Evolutionary conservation across 129 eudicot species (phyloP).

Genomic region (Tanacetum coccineum): DNA sequence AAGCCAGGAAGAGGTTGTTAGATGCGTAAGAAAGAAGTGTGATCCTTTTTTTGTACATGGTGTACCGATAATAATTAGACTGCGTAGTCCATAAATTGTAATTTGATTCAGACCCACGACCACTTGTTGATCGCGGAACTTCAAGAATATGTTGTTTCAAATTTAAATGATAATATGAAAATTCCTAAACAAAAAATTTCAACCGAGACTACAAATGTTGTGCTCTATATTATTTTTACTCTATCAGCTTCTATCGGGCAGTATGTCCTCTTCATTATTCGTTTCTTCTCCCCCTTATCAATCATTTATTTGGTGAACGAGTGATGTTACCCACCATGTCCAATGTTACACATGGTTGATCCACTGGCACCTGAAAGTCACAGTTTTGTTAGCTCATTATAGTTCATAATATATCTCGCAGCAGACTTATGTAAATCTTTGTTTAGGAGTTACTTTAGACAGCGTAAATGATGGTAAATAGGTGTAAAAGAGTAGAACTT

Average conservation of each 20-base stretch:
- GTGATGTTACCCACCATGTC: conserved; percentile 50
- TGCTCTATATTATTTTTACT: not conserved
- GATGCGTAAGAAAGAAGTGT: no score
- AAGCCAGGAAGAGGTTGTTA: no score
- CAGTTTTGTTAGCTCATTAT: not conserved
- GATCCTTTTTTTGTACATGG: no score
- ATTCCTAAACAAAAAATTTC: not conserved
- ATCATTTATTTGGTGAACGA: conserved; percentile 23
- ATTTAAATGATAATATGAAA: not conserved
- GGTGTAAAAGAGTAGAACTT: conserved; percentile 24
- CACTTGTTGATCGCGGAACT: not conserved
- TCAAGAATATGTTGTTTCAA: not conserved
- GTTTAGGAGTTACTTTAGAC: not conserved
- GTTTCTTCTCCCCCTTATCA: conserved; percentile 3
- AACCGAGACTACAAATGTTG: not conserved
- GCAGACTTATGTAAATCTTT: not conserved
- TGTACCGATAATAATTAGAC: no score
- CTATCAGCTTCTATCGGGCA: not conserved
- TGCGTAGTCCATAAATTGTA: no score
- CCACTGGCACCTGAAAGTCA: conserved; percentile 38
- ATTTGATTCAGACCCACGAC: no score
- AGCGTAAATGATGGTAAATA: not conserved
- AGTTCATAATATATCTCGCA: not conserved
- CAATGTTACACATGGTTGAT: conserved; percentile 48
- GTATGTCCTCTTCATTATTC: not conserved